phyloP scores from a whole-genome alignment of 495 filamentous ascomycete species.

The Trichoderma parareesei region DNA sequence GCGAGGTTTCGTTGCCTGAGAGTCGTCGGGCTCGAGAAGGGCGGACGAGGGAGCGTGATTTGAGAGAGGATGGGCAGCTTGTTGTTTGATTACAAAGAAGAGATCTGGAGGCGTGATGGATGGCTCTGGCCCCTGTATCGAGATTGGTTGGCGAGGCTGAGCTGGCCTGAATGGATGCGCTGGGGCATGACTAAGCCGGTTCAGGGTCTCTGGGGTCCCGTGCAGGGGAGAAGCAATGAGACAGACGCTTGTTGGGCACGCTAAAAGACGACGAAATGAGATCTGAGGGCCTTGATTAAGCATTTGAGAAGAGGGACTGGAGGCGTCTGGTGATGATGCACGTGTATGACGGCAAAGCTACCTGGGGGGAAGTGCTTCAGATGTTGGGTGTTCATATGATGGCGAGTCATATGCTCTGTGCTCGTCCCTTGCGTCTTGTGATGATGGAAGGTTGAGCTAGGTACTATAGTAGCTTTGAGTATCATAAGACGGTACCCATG shows the following conservation, averaged over 20 bases:
- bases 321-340: too few species aligned
- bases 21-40: too few species aligned
- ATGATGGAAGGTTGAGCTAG: not conserved
- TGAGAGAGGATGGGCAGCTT: not conserved
- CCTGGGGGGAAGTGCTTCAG: too few species aligned
- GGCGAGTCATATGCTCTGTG: too few species aligned
- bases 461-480: not conserved
- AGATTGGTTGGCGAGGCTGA: conserved; percentile 10
- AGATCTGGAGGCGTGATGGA: conserved; percentile 8
- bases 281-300: too few species aligned
- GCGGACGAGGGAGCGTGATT: not conserved
- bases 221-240: not conserved
- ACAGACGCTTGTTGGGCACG: not conserved
- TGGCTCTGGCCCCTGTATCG: conserved; percentile 6
- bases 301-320: too few species aligned
- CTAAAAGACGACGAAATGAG: not conserved
- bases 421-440: too few species aligned
- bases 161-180: not conserved
- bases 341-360: too few species aligned
- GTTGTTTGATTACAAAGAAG: conserved; percentile 9
- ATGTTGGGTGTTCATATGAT: too few species aligned
- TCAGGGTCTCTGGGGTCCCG: not conserved
- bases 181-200: conserved; percentile 6
- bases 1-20: not conserved
- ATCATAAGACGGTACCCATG: not conserved